Conservation (phyloP, 2,329 filamentous ascomycete species). For the Trematosphaeria pertusa region DNA sequence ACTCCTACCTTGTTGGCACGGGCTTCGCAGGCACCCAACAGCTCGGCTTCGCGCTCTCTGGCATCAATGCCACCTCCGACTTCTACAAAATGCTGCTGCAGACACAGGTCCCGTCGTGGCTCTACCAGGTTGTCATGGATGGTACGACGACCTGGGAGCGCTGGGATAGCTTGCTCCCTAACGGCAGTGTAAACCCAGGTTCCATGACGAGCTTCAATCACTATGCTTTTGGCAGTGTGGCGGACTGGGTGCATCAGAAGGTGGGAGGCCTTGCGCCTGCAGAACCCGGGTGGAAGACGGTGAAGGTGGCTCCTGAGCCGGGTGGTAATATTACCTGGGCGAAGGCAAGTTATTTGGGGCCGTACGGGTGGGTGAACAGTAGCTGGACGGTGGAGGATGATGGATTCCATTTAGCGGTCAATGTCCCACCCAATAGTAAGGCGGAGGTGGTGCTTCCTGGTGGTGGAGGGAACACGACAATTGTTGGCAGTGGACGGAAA, state of each 20-base stretch:
- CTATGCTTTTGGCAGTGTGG: constrained; percentile 59
- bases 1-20: constrained; percentile 25
- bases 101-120: constrained; percentile 55
- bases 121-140: constrained; percentile 56
- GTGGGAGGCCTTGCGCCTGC: constrained; percentile 52
- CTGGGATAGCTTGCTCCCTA: constrained; percentile 57
- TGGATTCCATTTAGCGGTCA: constrained; percentile 7
- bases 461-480: background rate
- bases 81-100: constrained; percentile 59
- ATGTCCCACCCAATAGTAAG: constrained; percentile 8
- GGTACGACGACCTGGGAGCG: constrained; percentile 61
- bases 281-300: constrained; percentile 51
- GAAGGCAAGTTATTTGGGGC: constrained; percentile 35
- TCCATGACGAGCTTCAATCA: constrained; percentile 61
- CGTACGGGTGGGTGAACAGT: constrained; percentile 39
- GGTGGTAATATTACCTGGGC: constrained; percentile 41
- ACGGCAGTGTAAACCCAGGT: constrained; percentile 55
- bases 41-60: constrained; percentile 21
- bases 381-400: constrained; percentile 23
- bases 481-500: constrained; percentile 9
- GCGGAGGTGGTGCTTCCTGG: constrained; percentile 7
- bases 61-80: constrained; percentile 24
- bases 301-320: constrained; percentile 45
- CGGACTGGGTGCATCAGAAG: constrained; percentile 55
- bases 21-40: constrained; percentile 29